Percentiles rank a stretch among this genome's conserved stretches.
Conservation (phyloP, 129 eudicot genomes). For the Tagetes patula region DNA sequence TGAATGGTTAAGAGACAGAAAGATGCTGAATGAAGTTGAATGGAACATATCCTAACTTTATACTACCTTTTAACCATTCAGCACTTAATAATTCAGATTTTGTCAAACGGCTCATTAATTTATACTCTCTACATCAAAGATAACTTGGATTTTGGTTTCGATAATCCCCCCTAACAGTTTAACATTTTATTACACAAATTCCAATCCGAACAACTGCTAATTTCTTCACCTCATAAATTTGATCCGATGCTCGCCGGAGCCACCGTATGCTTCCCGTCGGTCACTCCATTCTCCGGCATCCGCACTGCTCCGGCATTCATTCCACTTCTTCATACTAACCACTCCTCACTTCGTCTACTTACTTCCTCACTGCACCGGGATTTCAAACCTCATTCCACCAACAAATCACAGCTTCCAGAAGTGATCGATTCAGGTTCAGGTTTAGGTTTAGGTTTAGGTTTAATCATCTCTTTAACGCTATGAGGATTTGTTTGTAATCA, state of each 20-base stretch:
- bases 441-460: too few relatives aligned
- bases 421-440: slow-evolving; percentile 32
- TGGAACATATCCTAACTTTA: too few relatives aligned
- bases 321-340: slow-evolving; percentile 1
- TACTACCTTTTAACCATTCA: too few relatives aligned
- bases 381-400: slow-evolving; percentile 33
- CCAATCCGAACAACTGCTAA: neutral
- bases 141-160: neutral
- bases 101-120: too few relatives aligned
- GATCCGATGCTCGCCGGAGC: slow-evolving; percentile 32
- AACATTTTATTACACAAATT: neutral
- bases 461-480: neutral
- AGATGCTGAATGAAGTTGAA: too few relatives aligned
- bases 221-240: slow-evolving; percentile 6
- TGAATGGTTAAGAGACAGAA: too few relatives aligned
- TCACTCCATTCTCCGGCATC: slow-evolving; percentile 16
- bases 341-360: slow-evolving; percentile 15
- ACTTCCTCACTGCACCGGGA: slow-evolving; percentile 8
- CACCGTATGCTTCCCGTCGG: slow-evolving; percentile 18
- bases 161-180: neutral
- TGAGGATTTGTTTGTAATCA: neutral
- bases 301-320: slow-evolving; percentile 21
- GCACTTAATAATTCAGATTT: too few relatives aligned
- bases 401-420: slow-evolving; percentile 37
- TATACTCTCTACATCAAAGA: too few relatives aligned